These are phyloP conservation scores for Alternaria alternata DNA, from an alignment of 2,329 filamentous ascomycete genomes.

Conservation along the genomic window DNA sequence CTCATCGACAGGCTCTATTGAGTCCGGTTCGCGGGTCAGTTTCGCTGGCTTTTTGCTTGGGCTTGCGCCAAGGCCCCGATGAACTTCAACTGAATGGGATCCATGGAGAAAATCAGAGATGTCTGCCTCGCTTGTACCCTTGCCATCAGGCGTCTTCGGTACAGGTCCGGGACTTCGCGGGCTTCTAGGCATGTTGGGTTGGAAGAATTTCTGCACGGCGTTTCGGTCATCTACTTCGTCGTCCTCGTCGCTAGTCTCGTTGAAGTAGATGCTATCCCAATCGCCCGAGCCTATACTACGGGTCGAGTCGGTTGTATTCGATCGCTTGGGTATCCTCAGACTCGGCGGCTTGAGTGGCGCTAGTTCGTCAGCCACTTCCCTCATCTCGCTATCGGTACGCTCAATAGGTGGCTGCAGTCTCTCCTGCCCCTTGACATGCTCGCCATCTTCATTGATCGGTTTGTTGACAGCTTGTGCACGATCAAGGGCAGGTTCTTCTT, in stretches of 20 bases:
- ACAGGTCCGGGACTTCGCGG: conserved; percentile 22
- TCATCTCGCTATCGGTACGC: conserved; percentile 57
- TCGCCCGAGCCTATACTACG: conserved; percentile 52
- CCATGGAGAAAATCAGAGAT: conserved; percentile 49
- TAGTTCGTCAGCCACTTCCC: conserved; percentile 57
- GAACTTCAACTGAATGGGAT: conserved; percentile 41
- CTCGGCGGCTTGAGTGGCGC: conserved; percentile 41
- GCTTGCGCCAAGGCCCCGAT: conserved; percentile 51
- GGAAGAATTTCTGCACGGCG: conserved; percentile 48
- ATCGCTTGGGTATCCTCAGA: conserved; percentile 30
- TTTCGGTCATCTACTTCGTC: conserved; percentile 55
- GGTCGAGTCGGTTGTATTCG: conserved; percentile 37
- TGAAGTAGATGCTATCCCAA: conserved; percentile 60
- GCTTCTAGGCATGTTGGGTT: conserved; percentile 32
- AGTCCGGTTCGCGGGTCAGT: conserved; percentile 37
- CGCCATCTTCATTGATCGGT: conserved; percentile 68
- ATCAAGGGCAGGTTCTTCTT: conserved; percentile 72
- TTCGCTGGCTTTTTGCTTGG: conserved; percentile 26
- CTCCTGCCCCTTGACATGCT: conserved; percentile 66
- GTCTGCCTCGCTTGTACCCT: conserved; percentile 51
- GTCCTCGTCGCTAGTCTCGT: conserved; percentile 57
- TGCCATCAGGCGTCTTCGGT: conserved; percentile 29
- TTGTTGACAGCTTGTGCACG: conserved; percentile 69
- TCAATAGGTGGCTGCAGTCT: conserved; percentile 46
- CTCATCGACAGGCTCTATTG: conserved; percentile 37